Percentiles rank a stretch among this genome's conserved stretches.
Conservation (phyloP, 75 land plant species). For the Pseudotsuga menziesii region DNA sequence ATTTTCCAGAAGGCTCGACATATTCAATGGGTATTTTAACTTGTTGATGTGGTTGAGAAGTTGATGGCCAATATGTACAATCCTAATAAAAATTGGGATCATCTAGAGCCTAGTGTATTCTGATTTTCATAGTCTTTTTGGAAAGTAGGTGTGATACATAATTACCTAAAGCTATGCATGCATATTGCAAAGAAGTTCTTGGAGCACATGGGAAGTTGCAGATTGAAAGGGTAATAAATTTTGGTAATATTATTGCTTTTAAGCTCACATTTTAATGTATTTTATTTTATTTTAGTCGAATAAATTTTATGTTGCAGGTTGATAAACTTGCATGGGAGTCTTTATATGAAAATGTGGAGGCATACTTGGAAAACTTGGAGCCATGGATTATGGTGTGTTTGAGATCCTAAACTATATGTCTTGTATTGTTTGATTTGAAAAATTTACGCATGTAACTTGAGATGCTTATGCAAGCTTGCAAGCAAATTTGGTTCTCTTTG, state of each 20-base stretch:
- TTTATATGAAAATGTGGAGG: conserved; percentile 71
- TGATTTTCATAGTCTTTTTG: conserved; percentile 78
- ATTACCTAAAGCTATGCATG: conserved; percentile 71
- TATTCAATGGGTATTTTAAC: conserved; percentile 80
- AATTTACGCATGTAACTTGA: neutral
- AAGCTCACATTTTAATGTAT: neutral
- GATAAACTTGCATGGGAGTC: conserved; percentile 79
- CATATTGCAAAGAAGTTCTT: conserved; percentile 87
- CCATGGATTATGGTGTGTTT: conserved; percentile 86
- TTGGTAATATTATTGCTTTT: neutral
- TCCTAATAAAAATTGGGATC: conserved; percentile 60
- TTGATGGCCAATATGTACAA: conserved; percentile 85
- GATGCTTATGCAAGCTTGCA: neutral
- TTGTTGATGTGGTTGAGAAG: conserved; percentile 81
- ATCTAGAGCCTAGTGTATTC: conserved; percentile 50
- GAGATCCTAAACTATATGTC: neutral
- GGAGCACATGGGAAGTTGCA: conserved; percentile 84
- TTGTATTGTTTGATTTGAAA: neutral
- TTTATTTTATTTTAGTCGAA: neutral
- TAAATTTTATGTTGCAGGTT: conserved; percentile 50
- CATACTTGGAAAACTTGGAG: conserved; percentile 64
- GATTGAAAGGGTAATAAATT: conserved; percentile 71
- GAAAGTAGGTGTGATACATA: conserved; percentile 85
- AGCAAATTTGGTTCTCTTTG: neutral
- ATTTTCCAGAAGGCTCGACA: conserved; percentile 64